phyloP scores from a whole-genome alignment of 2,329 filamentous ascomycete genomes.

The Epichloe glyceriae region DNA sequence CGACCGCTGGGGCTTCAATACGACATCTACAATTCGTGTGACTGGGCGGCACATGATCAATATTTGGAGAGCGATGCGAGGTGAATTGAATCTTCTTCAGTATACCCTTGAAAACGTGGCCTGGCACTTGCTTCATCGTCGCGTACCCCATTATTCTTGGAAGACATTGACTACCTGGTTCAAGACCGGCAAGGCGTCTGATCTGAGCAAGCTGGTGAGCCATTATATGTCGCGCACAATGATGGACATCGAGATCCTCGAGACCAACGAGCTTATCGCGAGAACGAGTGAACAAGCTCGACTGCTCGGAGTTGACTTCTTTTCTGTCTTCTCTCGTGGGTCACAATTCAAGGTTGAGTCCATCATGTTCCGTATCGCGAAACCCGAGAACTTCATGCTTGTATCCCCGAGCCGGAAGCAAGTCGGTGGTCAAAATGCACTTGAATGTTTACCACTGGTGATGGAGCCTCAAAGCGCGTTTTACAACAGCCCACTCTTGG shows the following conservation, averaged over 20 bases:
- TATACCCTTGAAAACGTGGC: constrained; percentile 95
- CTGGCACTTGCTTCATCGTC: constrained; percentile 76
- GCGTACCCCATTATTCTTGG: constrained; percentile 80
- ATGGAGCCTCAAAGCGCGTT: constrained; percentile 97
- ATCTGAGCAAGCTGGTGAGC: constrained; percentile 61
- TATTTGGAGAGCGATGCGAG: constrained; percentile 89
- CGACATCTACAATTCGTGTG: constrained; percentile 82
- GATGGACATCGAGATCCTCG: constrained; percentile 80
- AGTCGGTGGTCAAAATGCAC: constrained; percentile 83
- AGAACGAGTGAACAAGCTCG: constrained; percentile 91
- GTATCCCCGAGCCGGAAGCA: constrained; percentile 85
- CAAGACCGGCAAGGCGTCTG: constrained; percentile 49
- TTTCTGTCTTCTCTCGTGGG: constrained; percentile 85
- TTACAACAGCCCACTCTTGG: constrained; percentile 78
- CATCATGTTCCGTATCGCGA: constrained; percentile 96
- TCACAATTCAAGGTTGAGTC: constrained; percentile 99
- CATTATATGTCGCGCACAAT: constrained; percentile 67
- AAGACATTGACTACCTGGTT: constrained; percentile 75
- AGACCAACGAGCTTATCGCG: constrained; percentile 76
- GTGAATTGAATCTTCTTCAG: constrained; percentile 81
- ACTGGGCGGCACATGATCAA: constrained; percentile 95
- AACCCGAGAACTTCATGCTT: constrained; percentile 86
- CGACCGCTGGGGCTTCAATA: constrained; percentile 88
- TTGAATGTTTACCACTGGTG: constrained; percentile 87
- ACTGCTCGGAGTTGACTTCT: constrained; percentile 88